These are phyloP conservation scores for Phytopythium mirpurense DNA, from an alignment of 352 stramenopile species.

Conservation along the genomic window DNA sequence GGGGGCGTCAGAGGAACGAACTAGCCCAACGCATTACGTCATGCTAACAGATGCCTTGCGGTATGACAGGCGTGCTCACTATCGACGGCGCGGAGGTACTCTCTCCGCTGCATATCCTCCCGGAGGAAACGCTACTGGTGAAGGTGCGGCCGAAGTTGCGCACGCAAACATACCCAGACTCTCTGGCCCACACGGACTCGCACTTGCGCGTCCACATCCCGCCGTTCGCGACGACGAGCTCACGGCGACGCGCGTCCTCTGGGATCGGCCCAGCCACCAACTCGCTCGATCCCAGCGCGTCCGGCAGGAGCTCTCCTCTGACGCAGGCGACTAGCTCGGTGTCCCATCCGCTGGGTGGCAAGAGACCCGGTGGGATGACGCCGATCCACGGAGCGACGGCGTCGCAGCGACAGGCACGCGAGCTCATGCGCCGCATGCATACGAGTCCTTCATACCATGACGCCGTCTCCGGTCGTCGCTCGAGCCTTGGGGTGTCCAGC, in stretches of 20 bases:
- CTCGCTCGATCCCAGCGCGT: not conserved
- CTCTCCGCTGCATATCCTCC: slow-evolving; percentile 67
- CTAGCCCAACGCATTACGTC: too few species aligned
- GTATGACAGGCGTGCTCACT: slow-evolving; percentile 38
- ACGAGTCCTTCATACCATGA: not conserved
- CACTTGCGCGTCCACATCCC: slow-evolving; percentile 18
- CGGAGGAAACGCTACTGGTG: slow-evolving; percentile 63
- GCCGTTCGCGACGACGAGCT: not conserved
- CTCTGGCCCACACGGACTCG: slow-evolving; percentile 10
- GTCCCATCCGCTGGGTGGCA: not conserved
- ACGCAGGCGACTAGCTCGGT: not conserved
- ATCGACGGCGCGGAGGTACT: slow-evolving; percentile 58
- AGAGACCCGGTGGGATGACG: slow-evolving; percentile 1
- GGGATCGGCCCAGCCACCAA: not conserved
- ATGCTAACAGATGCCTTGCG: not conserved
- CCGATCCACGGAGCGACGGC: slow-evolving; percentile 6
- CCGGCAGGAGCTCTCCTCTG: not conserved
- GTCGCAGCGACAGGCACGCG: slow-evolving; percentile 3
- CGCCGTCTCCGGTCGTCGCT: not conserved
- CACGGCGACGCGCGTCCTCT: not conserved
- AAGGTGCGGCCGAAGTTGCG: slow-evolving; percentile 54
- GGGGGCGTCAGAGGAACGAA: not conserved
- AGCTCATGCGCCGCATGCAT: not conserved
- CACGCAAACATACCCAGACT: slow-evolving; percentile 16
- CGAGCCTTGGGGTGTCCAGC: not conserved